Percentiles rank a stretch among this genome's conserved stretches.
phyloP scores from a whole-genome alignment of 2,329 filamentous ascomycete genomes.

The Xylaria sp. region DNA sequence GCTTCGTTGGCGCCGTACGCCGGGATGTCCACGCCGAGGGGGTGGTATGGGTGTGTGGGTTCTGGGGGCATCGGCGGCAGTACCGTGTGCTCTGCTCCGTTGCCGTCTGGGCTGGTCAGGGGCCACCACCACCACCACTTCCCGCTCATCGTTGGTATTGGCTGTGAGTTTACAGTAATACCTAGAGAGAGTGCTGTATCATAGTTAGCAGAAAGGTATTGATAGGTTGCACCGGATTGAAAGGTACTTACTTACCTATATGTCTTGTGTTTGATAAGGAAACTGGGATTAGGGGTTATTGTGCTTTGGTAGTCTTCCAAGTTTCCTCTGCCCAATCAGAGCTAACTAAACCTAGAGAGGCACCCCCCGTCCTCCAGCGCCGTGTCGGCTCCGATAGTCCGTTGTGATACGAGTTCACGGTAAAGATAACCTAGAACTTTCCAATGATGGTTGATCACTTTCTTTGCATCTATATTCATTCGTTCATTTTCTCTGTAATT shows the following conservation, averaged over 20 bases:
- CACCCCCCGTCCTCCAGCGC: conserved; percentile 3
- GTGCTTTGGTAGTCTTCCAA: not conserved
- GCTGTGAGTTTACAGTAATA: not conserved
- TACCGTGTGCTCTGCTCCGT: not conserved
- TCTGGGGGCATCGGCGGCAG: conserved; percentile 26
- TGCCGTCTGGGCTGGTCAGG: conserved; percentile 1
- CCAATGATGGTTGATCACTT: not conserved
- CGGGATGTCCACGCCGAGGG: conserved; percentile 56
- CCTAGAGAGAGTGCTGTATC: not conserved
- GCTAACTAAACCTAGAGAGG: not conserved
- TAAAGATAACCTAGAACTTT: not conserved
- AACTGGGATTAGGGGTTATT: not conserved
- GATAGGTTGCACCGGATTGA: not conserved
- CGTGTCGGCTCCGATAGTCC: conserved; percentile 34
- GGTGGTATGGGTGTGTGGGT: conserved; percentile 63
- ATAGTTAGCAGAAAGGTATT: not conserved
- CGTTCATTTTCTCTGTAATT: not conserved
- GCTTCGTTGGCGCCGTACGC: conserved; percentile 59
- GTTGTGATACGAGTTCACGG: not conserved
- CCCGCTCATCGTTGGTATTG: conserved; percentile 19
- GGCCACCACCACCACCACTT: conserved; percentile 27
- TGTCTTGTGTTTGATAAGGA: not conserved
- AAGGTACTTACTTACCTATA: too few relatives aligned
- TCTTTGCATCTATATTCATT: not conserved
- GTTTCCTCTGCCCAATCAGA: conserved; percentile 2